These are phyloP conservation scores for Carallia pectinifolia DNA, from an alignment of 345 rosid genomes.

Conservation along the genomic window DNA sequence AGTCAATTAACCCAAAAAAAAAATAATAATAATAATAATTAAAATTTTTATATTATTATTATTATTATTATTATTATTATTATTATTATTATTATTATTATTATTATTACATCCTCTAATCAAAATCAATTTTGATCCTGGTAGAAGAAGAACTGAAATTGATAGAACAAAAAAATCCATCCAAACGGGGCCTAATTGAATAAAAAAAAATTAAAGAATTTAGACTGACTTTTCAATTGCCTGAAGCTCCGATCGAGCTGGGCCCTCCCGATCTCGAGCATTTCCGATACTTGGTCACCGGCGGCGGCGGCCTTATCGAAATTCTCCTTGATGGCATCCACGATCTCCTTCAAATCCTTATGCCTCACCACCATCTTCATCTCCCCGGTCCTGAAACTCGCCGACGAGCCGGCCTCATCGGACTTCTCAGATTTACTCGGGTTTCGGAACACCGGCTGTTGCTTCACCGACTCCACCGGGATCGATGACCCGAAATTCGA, in stretches of 20 bases:
- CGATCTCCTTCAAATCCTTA: slow-evolving; percentile 87
- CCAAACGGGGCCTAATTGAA: too few species aligned
- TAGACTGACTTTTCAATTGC: slow-evolving; percentile 71
- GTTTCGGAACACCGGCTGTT: slow-evolving; percentile 9
- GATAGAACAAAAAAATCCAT: not conserved
- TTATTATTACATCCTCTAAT: not conserved
- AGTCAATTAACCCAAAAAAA: too few species aligned
- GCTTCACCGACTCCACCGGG: slow-evolving; percentile 26
- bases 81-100: too few species aligned
- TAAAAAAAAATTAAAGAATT: too few species aligned
- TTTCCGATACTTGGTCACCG: slow-evolving; percentile 77
- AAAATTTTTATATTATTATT: too few species aligned
- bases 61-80: too few species aligned
- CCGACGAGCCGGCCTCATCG: slow-evolving; percentile 49
- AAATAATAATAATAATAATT: too few species aligned
- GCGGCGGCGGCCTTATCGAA: slow-evolving; percentile 80
- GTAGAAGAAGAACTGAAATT: not conserved
- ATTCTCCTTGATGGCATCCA: slow-evolving; percentile 72
- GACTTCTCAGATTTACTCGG: slow-evolving; percentile 35
- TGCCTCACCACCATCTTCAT: slow-evolving; percentile 88
- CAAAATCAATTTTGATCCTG: not conserved
- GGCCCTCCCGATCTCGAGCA: slow-evolving; percentile 80
- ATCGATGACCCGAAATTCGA: slow-evolving; percentile 59
- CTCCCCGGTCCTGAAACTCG: slow-evolving; percentile 56
- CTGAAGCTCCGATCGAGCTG: slow-evolving; percentile 93